A percentile compares a stretch with the other conserved stretches of the same genome.
Evolutionary conservation across 2,329 filamentous ascomycete genomes (phyloP).

Genomic region (Truncatella angustata): DNA sequence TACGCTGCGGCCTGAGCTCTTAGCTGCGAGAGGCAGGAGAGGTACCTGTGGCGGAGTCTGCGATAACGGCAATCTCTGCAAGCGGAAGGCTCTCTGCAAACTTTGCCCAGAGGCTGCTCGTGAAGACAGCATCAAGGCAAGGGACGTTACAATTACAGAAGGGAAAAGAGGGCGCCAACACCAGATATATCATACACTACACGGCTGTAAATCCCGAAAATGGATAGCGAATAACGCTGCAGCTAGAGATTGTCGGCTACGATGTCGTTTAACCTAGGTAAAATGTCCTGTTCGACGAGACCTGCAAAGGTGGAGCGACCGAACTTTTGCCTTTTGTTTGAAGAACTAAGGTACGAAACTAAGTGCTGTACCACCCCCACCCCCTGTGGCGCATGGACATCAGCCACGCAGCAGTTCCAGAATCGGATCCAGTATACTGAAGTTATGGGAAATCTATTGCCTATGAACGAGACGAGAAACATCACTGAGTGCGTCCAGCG

Average conservation of each 20-base stretch:
- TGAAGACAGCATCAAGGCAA: constrained; percentile 4
- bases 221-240: neutral
- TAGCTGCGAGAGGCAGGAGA: constrained; percentile 10
- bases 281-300: neutral
- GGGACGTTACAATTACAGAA: neutral
- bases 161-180: neutral
- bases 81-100: constrained; percentile 10
- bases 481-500: too few relatives aligned
- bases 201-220: neutral
- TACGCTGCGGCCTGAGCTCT: neutral
- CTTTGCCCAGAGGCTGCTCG: constrained; percentile 6
- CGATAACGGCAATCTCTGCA: constrained; percentile 6
- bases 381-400: neutral
- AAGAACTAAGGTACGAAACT: neutral
- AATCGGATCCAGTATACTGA: too few relatives aligned
- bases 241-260: neutral
- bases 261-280: constrained; percentile 6
- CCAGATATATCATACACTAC: constrained; percentile 8
- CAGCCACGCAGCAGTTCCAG: neutral
- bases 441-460: too few relatives aligned
- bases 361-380: neutral
- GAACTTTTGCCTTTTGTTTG: neutral
- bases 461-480: too few relatives aligned
- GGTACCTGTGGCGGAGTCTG: constrained; percentile 6
- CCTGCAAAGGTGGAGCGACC: neutral